Evolutionary conservation across 2,329 filamentous ascomycete species (phyloP).

Genomic region (Fusarium dlaminii): DNA sequence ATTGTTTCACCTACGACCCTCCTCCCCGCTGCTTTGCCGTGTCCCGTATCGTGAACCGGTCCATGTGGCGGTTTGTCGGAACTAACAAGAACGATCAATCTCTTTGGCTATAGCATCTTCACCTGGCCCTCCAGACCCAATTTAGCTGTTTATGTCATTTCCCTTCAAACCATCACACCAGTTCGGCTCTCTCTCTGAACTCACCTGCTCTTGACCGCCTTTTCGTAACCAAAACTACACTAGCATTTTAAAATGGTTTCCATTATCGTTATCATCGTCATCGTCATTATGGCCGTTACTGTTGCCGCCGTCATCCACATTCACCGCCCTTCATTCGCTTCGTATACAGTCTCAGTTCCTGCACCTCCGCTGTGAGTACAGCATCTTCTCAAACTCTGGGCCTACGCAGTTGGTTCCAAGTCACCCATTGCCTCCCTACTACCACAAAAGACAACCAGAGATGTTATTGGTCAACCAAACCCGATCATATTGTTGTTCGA

Average conservation of each 20-base stretch:
- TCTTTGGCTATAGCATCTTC: slow-evolving; percentile 23
- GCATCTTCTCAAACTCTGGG: background rate
- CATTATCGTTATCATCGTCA: slow-evolving; percentile 23
- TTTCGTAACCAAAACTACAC: slow-evolving; percentile 7
- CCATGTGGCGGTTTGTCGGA: background rate
- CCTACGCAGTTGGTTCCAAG: background rate
- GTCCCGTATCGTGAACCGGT: slow-evolving; percentile 4
- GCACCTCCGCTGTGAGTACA: background rate
- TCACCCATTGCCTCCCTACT: background rate
- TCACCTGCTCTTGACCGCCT: slow-evolving; percentile 15
- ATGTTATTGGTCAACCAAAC: background rate
- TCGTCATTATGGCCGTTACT: slow-evolving; percentile 22
- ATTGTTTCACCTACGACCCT: background rate
- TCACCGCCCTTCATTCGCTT: background rate
- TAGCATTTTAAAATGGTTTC: slow-evolving; percentile 1
- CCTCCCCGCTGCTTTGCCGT: background rate
- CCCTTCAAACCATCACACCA: background rate
- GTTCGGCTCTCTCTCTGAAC: background rate
- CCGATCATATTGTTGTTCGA: slow-evolving; percentile 40
- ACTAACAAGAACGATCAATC: slow-evolving; percentile 15
- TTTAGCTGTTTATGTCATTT: background rate
- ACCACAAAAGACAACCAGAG: background rate
- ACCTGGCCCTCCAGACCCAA: background rate
- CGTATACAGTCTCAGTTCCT: slow-evolving; percentile 17
- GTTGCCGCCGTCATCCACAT: slow-evolving; percentile 1